Conservation (phyloP, 345 rosid genomes). For the Aegle marmelos region DNA sequence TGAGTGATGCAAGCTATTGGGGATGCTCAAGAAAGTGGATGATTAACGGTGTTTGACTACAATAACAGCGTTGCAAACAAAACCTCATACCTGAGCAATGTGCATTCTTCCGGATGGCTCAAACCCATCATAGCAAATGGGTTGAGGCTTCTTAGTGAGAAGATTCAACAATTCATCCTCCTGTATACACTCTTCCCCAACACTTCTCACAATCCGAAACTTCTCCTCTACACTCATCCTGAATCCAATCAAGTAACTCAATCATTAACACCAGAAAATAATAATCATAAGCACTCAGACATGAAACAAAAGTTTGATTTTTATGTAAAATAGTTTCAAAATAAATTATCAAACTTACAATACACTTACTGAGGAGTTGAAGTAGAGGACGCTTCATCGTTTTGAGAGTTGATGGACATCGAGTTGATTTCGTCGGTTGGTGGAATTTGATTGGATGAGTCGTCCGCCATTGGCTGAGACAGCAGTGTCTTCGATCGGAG, state of each 20-base stretch:
- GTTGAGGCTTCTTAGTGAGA: conserved; percentile 66
- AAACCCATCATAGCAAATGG: conserved; percentile 89
- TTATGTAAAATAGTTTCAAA: not conserved
- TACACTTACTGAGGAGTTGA: not conserved
- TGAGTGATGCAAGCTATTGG: not conserved
- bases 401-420: not conserved
- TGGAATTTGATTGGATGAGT: not conserved
- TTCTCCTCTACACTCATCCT: conserved; percentile 69
- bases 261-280: not conserved
- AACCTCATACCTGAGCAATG: conserved; percentile 69
- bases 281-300: not conserved
- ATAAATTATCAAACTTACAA: not conserved
- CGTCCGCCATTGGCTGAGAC: not conserved
- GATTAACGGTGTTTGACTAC: not conserved
- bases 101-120: conserved; percentile 98
- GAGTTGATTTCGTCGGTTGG: not conserved
- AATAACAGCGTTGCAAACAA: not conserved
- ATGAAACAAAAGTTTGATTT: not conserved
- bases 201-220: conserved; percentile 63
- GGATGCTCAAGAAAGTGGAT: not conserved
- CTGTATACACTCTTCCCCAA: conserved; percentile 87
- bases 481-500: too few relatives aligned
- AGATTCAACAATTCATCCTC: conserved; percentile 77
- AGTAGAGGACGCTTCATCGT: not conserved
- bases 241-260: not conserved